Percentiles rank a stretch among this genome's conserved stretches.
phyloP scores from a whole-genome alignment of 2,329 filamentous ascomycete species.

The Aspergillus fijiensis region DNA sequence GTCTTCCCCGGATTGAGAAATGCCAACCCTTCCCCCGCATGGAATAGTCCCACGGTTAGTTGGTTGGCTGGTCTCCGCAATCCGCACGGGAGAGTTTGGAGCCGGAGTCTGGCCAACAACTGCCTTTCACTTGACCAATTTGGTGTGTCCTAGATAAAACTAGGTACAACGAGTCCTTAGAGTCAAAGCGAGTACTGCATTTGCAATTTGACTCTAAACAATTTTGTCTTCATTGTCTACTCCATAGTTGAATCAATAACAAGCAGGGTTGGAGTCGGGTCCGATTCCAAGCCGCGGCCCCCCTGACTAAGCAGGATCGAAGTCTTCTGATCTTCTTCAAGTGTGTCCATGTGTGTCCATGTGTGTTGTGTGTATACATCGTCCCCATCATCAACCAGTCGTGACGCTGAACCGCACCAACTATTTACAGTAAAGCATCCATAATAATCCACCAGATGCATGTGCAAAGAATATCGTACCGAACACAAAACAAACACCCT shows the following conservation, averaged over 20 bases:
- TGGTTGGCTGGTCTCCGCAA: not conserved
- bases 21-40: constrained; percentile 9
- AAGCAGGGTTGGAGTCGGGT: not conserved
- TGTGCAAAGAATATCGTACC: constrained; percentile 1
- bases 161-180: no score
- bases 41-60: no score
- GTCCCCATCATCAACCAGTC: constrained; percentile 8
- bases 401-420: constrained; percentile 7
- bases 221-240: no score
- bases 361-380: not conserved
- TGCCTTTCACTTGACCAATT: no score
- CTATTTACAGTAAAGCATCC: constrained; percentile 14
- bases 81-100: not conserved
- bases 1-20: constrained; percentile 17
- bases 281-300: constrained; percentile 18
- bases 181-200: no score
- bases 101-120: not conserved
- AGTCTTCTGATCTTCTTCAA: not conserved
- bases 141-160: no score
- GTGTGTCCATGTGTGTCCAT: no score
- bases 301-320: not conserved
- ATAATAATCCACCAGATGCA: constrained; percentile 1
- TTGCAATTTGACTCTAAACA: no score
- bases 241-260: not conserved
- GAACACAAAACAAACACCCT: not conserved